Evolutionary conservation across 495 filamentous ascomycete genomes (phyloP).

Genomic region (Cenococcum geophilum): DNA sequence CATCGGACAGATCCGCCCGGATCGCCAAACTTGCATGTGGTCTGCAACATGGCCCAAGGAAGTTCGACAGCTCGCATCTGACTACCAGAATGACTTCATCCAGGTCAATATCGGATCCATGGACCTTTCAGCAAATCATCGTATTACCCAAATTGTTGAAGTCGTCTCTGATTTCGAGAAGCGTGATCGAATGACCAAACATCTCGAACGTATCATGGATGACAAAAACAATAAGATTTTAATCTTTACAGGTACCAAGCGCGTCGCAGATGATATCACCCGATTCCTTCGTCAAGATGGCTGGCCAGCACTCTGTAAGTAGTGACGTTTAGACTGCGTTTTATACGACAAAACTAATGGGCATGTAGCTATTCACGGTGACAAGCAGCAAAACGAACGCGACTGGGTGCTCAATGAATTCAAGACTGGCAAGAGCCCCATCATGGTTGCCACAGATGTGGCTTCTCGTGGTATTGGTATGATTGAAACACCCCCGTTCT

Average conservation of each 20-base stretch:
- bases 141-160: slow-evolving; percentile 95
- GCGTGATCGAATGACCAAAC: slow-evolving; percentile 94
- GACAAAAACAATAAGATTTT: slow-evolving; percentile 87
- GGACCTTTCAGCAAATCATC: slow-evolving; percentile 95
- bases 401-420: slow-evolving; percentile 99
- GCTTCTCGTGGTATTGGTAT: slow-evolving; percentile 99
- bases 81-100: slow-evolving; percentile 94
- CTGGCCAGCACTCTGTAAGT: slow-evolving; percentile 95
- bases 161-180: slow-evolving; percentile 95
- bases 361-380: slow-evolving; percentile 81
- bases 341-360: slow-evolving; percentile 42
- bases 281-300: slow-evolving; percentile 98
- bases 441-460: slow-evolving; percentile 98
- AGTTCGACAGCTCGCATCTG: slow-evolving; percentile 87
- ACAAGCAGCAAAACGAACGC: slow-evolving; percentile 99
- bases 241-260: slow-evolving; percentile 97
- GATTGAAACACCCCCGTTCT: slow-evolving; percentile 55
- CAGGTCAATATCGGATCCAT: slow-evolving; percentile 98
- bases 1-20: slow-evolving; percentile 92
- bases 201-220: slow-evolving; percentile 97
- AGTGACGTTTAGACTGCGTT: not conserved
- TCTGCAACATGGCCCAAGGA: slow-evolving; percentile 99
- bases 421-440: slow-evolving; percentile 90
- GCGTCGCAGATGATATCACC: slow-evolving; percentile 96
- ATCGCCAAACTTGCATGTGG: slow-evolving; percentile 99